These are phyloP conservation scores for Sphaerobolus stellatus DNA, from an alignment of 1,284 basidiomycete species.

Conservation along the genomic window DNA sequence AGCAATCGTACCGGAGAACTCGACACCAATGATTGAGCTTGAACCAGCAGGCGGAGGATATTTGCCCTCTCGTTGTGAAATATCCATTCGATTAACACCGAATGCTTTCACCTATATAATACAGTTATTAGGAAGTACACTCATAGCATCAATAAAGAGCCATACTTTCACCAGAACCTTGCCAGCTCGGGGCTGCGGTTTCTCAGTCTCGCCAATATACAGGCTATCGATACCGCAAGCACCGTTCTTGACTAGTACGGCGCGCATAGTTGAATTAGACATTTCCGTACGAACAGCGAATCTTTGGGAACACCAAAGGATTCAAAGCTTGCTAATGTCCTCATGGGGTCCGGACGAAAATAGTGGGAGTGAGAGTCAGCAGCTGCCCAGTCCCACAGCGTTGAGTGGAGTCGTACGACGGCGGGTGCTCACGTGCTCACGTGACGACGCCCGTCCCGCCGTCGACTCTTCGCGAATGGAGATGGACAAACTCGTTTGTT, in stretches of 20 bases:
- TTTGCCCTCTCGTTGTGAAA: conserved; percentile 70
- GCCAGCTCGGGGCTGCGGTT: conserved; percentile 52
- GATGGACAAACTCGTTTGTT: too few species aligned
- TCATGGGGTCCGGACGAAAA: too few species aligned
- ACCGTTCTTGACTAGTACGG: conserved; percentile 80
- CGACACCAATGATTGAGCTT: conserved; percentile 83
- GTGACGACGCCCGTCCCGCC: too few species aligned
- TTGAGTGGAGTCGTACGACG: too few species aligned
- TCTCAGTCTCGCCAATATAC: conserved; percentile 73
- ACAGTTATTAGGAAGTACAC: neutral
- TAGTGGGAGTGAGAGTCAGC: too few species aligned
- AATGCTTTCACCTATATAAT: conserved; percentile 70
- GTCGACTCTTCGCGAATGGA: too few species aligned
- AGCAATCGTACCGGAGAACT: conserved; percentile 79
- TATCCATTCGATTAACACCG: conserved; percentile 88
- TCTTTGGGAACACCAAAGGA: too few species aligned
- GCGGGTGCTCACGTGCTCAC: too few species aligned
- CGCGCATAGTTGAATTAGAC: too few species aligned
- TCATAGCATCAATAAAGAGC: conserved; percentile 1
- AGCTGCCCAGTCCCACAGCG: too few species aligned
- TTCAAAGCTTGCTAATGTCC: too few species aligned
- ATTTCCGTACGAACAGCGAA: too few species aligned
- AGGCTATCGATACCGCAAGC: conserved; percentile 78
- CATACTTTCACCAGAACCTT: conserved; percentile 77
- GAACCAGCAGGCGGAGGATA: conserved; percentile 82